A percentile compares a stretch with the other conserved stretches of the same genome.
phyloP scores from a whole-genome alignment of 805 yeast species.

The Spathaspora girioi region DNA sequence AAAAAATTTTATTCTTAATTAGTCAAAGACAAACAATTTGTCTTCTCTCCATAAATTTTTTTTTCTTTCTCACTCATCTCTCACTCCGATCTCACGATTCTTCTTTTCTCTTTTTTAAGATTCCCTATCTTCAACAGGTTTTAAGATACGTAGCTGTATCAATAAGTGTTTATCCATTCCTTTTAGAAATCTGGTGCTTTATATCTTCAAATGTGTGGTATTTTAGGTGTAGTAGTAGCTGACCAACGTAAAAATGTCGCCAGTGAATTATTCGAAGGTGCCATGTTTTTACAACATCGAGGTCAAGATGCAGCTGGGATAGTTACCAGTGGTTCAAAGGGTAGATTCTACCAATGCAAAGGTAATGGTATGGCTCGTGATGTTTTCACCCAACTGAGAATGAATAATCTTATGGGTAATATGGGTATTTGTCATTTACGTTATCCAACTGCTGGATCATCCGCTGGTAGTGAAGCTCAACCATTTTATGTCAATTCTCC shows the following conservation, averaged over 20 bases:
- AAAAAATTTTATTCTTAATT: background rate
- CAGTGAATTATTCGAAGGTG: constrained; percentile 88
- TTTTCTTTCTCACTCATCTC: background rate
- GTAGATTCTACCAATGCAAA: constrained; percentile 93
- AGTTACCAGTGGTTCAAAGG: constrained; percentile 90
- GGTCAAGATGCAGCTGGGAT: constrained; percentile 99
- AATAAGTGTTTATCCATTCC: background rate
- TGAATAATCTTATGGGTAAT: constrained; percentile 78
- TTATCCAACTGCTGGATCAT: constrained; percentile 96
- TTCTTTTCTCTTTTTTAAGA: background rate
- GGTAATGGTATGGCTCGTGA: constrained; percentile 99
- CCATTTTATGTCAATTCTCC: constrained; percentile 98
- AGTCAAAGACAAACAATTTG: background rate
- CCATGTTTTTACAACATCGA: constrained; percentile 89
- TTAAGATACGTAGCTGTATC: background rate
- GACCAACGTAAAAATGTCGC: constrained; percentile 73
- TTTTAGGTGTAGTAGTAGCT: constrained; percentile 81
- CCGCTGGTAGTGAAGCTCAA: constrained; percentile 95
- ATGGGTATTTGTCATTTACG: constrained; percentile 95
- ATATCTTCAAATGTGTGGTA: constrained; percentile 76
- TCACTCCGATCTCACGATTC: background rate
- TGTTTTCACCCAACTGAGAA: constrained; percentile 83
- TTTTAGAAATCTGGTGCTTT: background rate
- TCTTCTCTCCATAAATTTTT: background rate
- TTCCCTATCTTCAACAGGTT: background rate